Conservation (phyloP, 1,284 basidiomycete species). For the Laetiporus sulphureus region DNA sequence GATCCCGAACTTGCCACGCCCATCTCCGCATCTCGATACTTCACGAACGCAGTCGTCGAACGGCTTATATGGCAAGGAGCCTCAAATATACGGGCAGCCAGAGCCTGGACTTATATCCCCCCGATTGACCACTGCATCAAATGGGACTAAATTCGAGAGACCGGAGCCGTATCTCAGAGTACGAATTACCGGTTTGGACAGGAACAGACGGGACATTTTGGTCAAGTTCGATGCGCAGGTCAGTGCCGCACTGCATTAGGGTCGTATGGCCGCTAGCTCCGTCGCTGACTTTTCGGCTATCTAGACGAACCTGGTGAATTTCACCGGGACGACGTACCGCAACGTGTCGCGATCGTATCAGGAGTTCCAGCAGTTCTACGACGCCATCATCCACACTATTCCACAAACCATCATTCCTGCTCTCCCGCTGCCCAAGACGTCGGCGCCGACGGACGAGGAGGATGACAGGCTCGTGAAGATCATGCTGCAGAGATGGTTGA, state of each 20-base stretch:
- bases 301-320: slow-evolving; percentile 90
- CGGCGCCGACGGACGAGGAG: slow-evolving; percentile 92
- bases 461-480: slow-evolving; percentile 90
- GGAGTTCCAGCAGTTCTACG: slow-evolving; percentile 90
- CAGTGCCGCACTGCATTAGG: neutral
- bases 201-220: slow-evolving; percentile 89
- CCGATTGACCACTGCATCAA: slow-evolving; percentile 49
- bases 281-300: slow-evolving; percentile 6
- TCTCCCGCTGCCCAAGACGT: slow-evolving; percentile 85
- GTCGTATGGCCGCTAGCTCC: neutral
- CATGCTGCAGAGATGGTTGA: slow-evolving; percentile 90
- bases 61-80: slow-evolving; percentile 66
- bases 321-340: slow-evolving; percentile 81
- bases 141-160: slow-evolving; percentile 66
- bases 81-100: slow-evolving; percentile 78
- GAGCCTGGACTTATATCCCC: slow-evolving; percentile 77
- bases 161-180: slow-evolving; percentile 79
- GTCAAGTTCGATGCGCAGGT: slow-evolving; percentile 92
- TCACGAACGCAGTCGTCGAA: slow-evolving; percentile 21
- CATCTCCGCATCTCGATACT: slow-evolving; percentile 36
- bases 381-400: slow-evolving; percentile 75
- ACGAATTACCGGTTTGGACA: slow-evolving; percentile 82
- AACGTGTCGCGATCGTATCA: slow-evolving; percentile 88
- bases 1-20: slow-evolving; percentile 34
- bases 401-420: slow-evolving; percentile 92